Conservation (phyloP, 768 basidiomycete genomes). For the Dictyophora rubrovolvata region DNA sequence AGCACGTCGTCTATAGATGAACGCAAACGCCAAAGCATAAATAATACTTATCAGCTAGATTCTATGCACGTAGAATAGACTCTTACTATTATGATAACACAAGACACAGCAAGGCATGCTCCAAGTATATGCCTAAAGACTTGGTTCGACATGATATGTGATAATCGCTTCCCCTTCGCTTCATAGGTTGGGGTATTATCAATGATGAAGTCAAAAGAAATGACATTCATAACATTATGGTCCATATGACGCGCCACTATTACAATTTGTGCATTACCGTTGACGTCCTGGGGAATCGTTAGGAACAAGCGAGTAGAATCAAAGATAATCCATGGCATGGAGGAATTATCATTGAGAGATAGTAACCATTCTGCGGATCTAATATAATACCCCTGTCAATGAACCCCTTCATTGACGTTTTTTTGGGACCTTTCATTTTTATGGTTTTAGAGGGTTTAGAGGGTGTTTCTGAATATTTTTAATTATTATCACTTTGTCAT, state of each 20-base stretch:
- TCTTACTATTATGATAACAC: background rate
- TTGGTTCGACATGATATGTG: background rate
- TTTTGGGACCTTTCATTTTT: too few species aligned
- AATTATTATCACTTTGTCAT: too few species aligned
- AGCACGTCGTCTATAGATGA: background rate
- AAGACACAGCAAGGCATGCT: background rate
- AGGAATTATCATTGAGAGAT: conserved; percentile 11
- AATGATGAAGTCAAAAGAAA: background rate
- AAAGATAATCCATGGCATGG: conserved; percentile 38
- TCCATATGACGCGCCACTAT: background rate
- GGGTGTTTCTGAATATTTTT: too few species aligned
- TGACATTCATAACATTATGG: background rate
- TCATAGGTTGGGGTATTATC: background rate
- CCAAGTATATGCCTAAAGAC: background rate
- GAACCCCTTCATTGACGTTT: too few species aligned
- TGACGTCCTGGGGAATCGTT: conserved; percentile 31
- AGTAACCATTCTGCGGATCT: too few species aligned
- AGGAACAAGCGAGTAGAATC: conserved; percentile 35
- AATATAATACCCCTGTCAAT: too few species aligned
- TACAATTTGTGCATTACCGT: background rate
- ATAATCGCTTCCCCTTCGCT: background rate
- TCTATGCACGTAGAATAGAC: background rate
- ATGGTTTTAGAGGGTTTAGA: too few species aligned
- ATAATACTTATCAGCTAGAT: background rate
- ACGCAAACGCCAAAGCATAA: background rate